Evolutionary conservation across 2,329 filamentous ascomycete genomes (phyloP), one percentile per base, ranked within the genome.

Genomic region (Dichotomopilus funicola): DNA sequence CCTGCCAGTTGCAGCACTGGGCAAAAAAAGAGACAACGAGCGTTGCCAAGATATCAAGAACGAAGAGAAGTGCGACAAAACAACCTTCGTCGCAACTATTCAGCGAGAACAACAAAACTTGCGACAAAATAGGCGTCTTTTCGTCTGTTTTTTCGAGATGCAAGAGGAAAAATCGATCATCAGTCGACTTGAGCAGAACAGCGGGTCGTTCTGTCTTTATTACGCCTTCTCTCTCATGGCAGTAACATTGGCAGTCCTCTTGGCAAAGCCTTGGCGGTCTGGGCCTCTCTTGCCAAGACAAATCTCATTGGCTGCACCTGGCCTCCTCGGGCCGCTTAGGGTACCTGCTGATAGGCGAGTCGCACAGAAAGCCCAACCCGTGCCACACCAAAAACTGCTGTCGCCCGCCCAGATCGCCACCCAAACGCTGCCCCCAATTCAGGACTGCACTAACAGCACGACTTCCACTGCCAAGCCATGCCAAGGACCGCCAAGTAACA

Each of bases 191-290:
- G 45, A 55, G 48, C 43, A 58, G 54, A 59, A 53, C 59, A 59
- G 65, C 61, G 59, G 61, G 59, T 59, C 58, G 58, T 61, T 62
- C 59, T 66, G 63, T 65, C 66, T 67, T 66, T 67, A 67, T 67
- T 66, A 62, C 60, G 60, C 56, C 49, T 58, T 59, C 56, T 45
- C 59, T 37, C 58, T 61, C 56, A 59, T 61, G 62, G 64, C 63
- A 57, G 57, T 62, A 62, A 62, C 60, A 62, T 63, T 59, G 62
- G 62, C 61, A 56, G 61, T 59, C 60, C 57, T 54, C 64, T 66
- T 66, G 64, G 62, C 63, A 61, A 50, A 51, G 34, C 62, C 64
- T 66, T 67, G 63, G 63, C 63, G 52, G 56, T 67, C 82, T 62
- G 61, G 64, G 64, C 59, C 59, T 62, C 59, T 56, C 59, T 55